Evolutionary conservation across 371 early-diverging fungal genomes (phyloP).

Genomic region (Sporodiniella umbellata): DNA sequence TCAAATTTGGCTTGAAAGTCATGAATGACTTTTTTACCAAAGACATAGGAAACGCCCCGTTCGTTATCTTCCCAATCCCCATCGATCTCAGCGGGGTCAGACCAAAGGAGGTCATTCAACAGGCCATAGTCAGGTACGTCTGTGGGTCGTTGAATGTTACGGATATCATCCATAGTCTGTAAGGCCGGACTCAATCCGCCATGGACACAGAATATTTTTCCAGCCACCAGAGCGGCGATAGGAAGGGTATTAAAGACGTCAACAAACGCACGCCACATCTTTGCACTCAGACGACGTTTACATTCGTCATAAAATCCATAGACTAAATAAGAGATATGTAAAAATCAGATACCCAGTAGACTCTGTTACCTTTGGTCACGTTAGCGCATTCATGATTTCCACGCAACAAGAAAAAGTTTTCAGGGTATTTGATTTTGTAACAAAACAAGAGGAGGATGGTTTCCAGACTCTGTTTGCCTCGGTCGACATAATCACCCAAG

Average conservation of each 20-base stretch:
- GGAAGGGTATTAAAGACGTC: constrained; percentile 98
- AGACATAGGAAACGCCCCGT: constrained; percentile 91
- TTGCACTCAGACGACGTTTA: constrained; percentile 89
- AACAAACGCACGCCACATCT: constrained; percentile 96
- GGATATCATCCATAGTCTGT: constrained; percentile 87
- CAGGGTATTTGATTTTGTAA: constrained; percentile 96
- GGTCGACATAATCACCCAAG: constrained; percentile 97
- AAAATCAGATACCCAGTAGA: background rate
- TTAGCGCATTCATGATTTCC: constrained; percentile 99
- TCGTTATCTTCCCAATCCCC: constrained; percentile 95
- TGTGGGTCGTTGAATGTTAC: constrained; percentile 79
- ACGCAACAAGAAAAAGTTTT: constrained; percentile 94
- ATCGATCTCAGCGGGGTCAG: constrained; percentile 71
- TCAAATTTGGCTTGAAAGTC: constrained; percentile 83
- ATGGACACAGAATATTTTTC: constrained; percentile 96
- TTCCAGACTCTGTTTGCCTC: constrained; percentile 94
- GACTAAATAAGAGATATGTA: constrained; percentile 40
- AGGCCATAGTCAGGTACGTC: constrained; percentile 94
- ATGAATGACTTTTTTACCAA: constrained; percentile 82
- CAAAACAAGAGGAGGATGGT: constrained; percentile 91
- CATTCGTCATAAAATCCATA: constrained; percentile 99
- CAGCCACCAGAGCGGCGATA: constrained; percentile 93
- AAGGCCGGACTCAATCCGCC: constrained; percentile 90
- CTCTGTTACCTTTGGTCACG: constrained; percentile 77
- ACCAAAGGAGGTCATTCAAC: constrained; percentile 84